Evolutionary conservation across 169 alveolate genomes (phyloP), one percentile per base, ranked within the genome.

Genomic region (Neospora caninum): DNA sequence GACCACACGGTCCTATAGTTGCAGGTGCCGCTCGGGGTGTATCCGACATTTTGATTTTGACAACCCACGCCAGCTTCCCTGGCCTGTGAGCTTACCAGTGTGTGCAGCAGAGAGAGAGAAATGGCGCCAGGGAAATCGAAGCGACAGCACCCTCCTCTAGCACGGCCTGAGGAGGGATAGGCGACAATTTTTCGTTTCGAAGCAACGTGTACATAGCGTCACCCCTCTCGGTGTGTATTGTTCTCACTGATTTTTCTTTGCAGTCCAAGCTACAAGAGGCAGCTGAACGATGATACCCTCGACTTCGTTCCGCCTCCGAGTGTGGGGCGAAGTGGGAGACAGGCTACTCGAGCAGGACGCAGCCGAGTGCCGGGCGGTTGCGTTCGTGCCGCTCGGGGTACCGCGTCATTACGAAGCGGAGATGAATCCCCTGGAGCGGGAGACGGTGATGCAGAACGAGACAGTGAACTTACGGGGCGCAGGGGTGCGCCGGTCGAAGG

Each of bases 301-400:
- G 84, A 34, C 43, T 13, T 34, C 43, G 84, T 73, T n/a, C 84
- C 84, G 10, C 84, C 84, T 38, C 84, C 84, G 84, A 16, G n/a
- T 27, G 41, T 27, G 22, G 49, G 84, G 41, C 84, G 84, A 64
- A 4, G 29, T 13, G 78, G 78, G 78, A 29, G 36, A 0, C 78
- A 29, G 78, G 34, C 34, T 0, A 64, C 78, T 64, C 20, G 78
- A 64, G 78, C 36, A 0, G 36, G 78, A 29, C 78, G 78, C 2
- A 13, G 36, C 34, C 78, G 78, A 64, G 31, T 29, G 78, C 78
- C 78, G 2, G 78, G 78, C 0, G 78, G 78, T 10, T 27, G 25
- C 36, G 29, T n/a, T 7, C 36, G 78, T 29, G 34, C 78, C 78
- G 10, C 34, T 20, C 34, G 25, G 4, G 31, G 34, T 20, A 13